Evolutionary conservation across 2,329 filamentous ascomycete species (phyloP), one percentile per base, ranked within the genome.

Genomic region (Penicillium capsulatum): DNA sequence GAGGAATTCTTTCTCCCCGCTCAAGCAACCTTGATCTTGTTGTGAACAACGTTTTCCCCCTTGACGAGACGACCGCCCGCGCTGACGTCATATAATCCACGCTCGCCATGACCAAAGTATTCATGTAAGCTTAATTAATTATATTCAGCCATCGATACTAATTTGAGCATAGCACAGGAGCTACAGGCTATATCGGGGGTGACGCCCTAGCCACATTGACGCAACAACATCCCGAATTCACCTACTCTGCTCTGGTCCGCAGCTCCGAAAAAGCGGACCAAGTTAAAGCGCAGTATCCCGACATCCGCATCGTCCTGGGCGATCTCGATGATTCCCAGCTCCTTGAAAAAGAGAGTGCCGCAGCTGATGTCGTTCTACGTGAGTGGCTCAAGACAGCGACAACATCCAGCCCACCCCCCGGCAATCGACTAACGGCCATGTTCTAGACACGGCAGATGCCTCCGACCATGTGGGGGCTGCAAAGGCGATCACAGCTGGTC

Each of bases 281-380:
- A 20, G 53, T 69, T 7, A 59, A 57, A 4, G 49, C 51, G 14
- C 44, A 54, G 16, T 79, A 71, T 42, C 64, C 75, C 3, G 68
- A 65, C 4, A 58, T 74, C 35, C 64, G 64, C 10, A 63, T 77
- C n/a, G 71, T 77, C 1, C 71, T 76, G 40, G 76, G 76, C 17
- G 65, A 68, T 33, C 63, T 75, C 3, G 70, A 76, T 30, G 65
- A 66, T 40, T 54, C 58, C 2, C 58, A 65, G 1, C 38, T 75
- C 3, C 47, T 78, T 1, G 62, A 71, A 20, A 56, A 65, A 20
- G 71, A 74, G 42, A 66, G 68, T 15, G 57, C 61, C 1, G 63
- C 65, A 34, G 72, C 74, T 3, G 70, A 77, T 55, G 68, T 79
- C 34, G 73, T 79, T 3, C 54, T 75, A 48, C 64, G 65, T 68